Base-by-base conservation (phyloP, 1,284 basidiomycete genomes). In the Trichosporon sp. region DNA sequence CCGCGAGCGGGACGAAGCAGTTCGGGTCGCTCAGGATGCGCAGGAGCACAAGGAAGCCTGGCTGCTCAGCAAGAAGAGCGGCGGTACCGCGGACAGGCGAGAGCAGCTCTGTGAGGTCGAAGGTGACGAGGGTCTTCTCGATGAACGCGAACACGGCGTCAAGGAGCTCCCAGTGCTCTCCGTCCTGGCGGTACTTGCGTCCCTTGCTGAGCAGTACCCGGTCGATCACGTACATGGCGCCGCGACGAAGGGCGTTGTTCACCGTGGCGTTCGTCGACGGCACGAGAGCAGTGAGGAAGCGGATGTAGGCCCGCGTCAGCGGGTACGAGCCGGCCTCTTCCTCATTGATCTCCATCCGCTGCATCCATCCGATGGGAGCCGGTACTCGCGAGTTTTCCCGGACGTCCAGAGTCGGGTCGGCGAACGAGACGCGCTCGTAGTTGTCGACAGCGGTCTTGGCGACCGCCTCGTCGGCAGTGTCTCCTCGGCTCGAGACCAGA, bases 91-190 rank as follows among this genome's bases (percentile, higher is more conserved):
- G 74, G 2, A 75, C 70, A 25, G 75, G 69, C 35, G 62, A 73
- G 0, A 78, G 73, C 13, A 84, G 74, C 7, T 82, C 77, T n/a
- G 75, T 89, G 65, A 97, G 84, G 77, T 95, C 90, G 81, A 92
- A 96, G 70, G 89, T 89, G 0, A 90, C 90, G 34, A 98, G 83
- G 25, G 89, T 89, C 44, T 90, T 88, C 76, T 98, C 94, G 65
- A 97, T 86, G 79, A 94, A 98, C 69, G 88, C 89, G 58, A 98
- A 85, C 68, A 91, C 92, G 0, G 91, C 85, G 70, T 96, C 92
- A 44, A 93, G 91, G 77, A 93, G 90, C 74, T 89, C 87, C 93
- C 93, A 98, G 72, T 91, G 85, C 77, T 98, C 93, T 8, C 87
- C 88, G 25, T 64, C 65, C 58, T 87, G 86, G 6, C 87, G 84